These are phyloP conservation scores for Morella rubra DNA, from an alignment of 306 rosid species.

Conservation along the genomic window DNA sequence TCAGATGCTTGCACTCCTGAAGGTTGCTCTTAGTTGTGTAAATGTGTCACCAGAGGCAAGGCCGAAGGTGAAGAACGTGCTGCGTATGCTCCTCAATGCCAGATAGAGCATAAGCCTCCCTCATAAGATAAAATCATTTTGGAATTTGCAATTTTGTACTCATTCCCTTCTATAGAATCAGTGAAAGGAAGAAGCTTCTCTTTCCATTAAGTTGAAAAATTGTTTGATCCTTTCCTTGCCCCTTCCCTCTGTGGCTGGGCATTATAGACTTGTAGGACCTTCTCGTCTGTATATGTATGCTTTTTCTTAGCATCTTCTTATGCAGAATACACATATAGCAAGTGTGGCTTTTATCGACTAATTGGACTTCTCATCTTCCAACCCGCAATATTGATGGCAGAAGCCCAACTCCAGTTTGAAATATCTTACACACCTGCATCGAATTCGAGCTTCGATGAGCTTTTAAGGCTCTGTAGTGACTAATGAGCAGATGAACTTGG, in stretches of 20 bases:
- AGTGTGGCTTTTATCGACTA: background rate
- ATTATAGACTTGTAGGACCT: background rate
- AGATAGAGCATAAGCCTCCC: conserved; percentile 32
- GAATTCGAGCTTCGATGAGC: too few relatives aligned
- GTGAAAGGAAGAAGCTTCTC: background rate
- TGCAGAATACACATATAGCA: background rate
- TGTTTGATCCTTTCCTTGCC: background rate
- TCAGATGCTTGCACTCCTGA: conserved; percentile 76
- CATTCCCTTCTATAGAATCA: background rate
- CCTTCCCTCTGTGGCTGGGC: too few relatives aligned
- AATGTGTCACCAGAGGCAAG: conserved; percentile 59
- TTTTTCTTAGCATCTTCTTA: background rate
- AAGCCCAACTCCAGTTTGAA: background rate
- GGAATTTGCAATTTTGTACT: background rate
- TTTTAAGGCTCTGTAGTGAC: too few relatives aligned
- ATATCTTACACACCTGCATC: too few relatives aligned
- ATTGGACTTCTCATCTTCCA: background rate
- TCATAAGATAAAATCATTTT: background rate
- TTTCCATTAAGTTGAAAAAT: background rate
- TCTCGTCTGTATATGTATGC: too few relatives aligned
- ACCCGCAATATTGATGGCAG: background rate
- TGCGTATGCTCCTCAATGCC: conserved; percentile 73
- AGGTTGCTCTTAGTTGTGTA: conserved; percentile 70
- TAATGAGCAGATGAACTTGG: too few relatives aligned
- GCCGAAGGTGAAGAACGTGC: conserved; percentile 86